Base-by-base conservation (phyloP, 2,329 filamentous ascomycete genomes). In the Cryphonectria carpinicola region DNA sequence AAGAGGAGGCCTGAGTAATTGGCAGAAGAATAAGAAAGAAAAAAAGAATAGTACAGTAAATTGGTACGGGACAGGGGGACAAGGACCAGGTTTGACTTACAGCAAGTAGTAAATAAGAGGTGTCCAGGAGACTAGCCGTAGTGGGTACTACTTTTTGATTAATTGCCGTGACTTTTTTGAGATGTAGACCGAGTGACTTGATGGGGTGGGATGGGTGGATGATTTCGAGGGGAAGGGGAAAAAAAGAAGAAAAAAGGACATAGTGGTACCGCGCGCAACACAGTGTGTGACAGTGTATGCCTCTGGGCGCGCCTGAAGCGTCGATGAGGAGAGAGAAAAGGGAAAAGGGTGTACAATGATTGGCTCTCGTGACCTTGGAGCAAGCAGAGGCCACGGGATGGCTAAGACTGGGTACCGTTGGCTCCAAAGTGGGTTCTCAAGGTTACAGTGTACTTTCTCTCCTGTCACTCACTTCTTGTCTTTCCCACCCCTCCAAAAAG, bases 311-410 rank as follows among this genome's bases (percentile, higher is more conserved):
- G 46, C 43, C n/a, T 28, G 14, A 5, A 46, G 37, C 37, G 10
- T 61, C 13, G n/a, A 49, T 8, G 6, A 49, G 43, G 2, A 19
- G 43, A 49, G 14, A 49, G 43, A 49, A 49, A 49, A 49, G 22
- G 46, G 41, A 25, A 66, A 70, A 72, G 56, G 63, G 62, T 72
- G 69, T 72, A 72, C 71, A 72, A 72, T 71, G 71, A 72, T 72
- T 72, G 71, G 71, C 69, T 66, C 66, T 66, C 49, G 71, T 68
- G 66, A 66, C 69, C 58, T 64, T 62, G 65, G 60, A 28, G 65
- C 62, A 65, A 61, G 56, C 61, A 46, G 68, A 68, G 68, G 64
- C 69, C 71, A 72, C 71, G 71, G 71, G 71, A 72, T 68, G 68
- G 63, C 37, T 64, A 63, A 64, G 68, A 72, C 71, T 49, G 71